Conservation (phyloP, 768 basidiomycete species). For the Hericium coralloides region DNA sequence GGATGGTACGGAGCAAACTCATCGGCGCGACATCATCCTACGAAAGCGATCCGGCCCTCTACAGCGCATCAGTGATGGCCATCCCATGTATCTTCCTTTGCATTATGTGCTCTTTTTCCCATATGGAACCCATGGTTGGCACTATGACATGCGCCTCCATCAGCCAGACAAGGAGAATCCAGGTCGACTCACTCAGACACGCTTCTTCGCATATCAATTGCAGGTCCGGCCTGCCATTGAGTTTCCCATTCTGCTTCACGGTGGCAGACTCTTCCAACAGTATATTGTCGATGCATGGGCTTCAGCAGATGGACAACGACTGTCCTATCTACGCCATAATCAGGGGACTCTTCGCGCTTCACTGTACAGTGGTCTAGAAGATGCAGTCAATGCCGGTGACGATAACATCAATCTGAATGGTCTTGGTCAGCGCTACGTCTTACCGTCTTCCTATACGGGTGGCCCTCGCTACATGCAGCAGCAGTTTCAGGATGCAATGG, state of each 20-base stretch:
- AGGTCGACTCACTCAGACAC: slow-evolving; percentile 17
- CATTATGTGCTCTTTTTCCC: slow-evolving; percentile 40
- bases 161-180: neutral
- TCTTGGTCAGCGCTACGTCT: slow-evolving; percentile 25
- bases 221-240: slow-evolving; percentile 19
- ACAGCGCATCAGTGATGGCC: slow-evolving; percentile 23
- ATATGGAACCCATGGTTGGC: slow-evolving; percentile 30
- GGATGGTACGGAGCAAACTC: slow-evolving; percentile 13
- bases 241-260: slow-evolving; percentile 23
- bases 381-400: slow-evolving; percentile 19
- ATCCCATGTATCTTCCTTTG: slow-evolving; percentile 28
- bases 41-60: slow-evolving; percentile 18
- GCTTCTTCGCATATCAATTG: slow-evolving; percentile 26
- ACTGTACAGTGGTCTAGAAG: slow-evolving; percentile 25
- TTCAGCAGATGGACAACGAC: slow-evolving; percentile 28
- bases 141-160: slow-evolving; percentile 15
- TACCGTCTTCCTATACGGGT: slow-evolving; percentile 35
- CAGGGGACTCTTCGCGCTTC: slow-evolving; percentile 27
- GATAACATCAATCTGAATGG: slow-evolving; percentile 20
- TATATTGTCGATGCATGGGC: slow-evolving; percentile 39
- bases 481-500: slow-evolving; percentile 36
- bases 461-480: slow-evolving; percentile 36
- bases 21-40: slow-evolving; percentile 28
- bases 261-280: slow-evolving; percentile 34
- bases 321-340: slow-evolving; percentile 27